These are phyloP conservation scores for Tetrahymena borealis DNA, from an alignment of 73 alveolate genomes.

Conservation along the genomic window DNA sequence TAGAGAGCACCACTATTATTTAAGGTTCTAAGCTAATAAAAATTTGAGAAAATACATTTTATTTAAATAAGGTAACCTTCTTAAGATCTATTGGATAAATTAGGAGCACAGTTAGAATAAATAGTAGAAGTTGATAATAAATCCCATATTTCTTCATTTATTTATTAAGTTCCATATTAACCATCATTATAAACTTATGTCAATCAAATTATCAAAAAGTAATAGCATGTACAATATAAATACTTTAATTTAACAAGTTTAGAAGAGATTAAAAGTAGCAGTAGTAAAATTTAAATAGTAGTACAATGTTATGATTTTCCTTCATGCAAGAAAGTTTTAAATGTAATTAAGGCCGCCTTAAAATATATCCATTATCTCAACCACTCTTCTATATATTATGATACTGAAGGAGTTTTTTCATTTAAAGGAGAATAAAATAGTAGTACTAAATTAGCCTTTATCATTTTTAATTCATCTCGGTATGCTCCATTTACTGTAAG, in stretches of 20 bases:
- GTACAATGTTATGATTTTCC: background rate
- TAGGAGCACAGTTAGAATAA: background rate
- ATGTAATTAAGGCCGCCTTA: background rate
- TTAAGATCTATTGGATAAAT: background rate
- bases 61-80: background rate
- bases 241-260: background rate
- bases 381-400: background rate
- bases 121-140: background rate
- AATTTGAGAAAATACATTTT: background rate
- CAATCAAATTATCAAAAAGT: background rate
- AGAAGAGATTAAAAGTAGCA: background rate
- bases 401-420: background rate
- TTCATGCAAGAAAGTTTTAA: background rate
- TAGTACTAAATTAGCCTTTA: background rate
- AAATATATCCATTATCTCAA: background rate
- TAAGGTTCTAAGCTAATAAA: background rate
- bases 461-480: background rate
- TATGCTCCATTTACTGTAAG: background rate
- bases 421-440: background rate
- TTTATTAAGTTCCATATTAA: background rate
- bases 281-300: background rate
- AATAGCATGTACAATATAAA: background rate
- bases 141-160: background rate
- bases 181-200: background rate
- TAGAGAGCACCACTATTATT: background rate